Conservation (phyloP, 371 early-diverging fungal genomes). For the Mucor mucedo region DNA sequence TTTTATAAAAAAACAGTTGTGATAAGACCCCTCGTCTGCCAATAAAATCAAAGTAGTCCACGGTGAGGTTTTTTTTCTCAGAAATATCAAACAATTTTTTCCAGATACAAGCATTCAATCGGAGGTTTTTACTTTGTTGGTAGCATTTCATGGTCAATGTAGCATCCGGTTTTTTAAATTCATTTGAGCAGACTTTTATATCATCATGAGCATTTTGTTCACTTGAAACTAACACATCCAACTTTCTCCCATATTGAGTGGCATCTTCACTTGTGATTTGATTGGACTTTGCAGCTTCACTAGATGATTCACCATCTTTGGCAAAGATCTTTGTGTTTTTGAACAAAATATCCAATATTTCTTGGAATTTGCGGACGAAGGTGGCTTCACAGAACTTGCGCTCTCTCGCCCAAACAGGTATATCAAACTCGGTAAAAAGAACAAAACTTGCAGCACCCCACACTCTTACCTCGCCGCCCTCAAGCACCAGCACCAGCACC, state of each 20-base stretch:
- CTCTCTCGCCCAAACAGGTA: background rate
- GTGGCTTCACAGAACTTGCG: background rate
- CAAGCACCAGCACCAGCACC: too few relatives aligned
- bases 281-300: background rate
- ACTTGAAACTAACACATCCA: background rate
- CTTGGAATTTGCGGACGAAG: background rate
- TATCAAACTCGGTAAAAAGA: too few relatives aligned
- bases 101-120: too few relatives aligned
- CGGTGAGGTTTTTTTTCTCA: too few relatives aligned
- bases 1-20: background rate
- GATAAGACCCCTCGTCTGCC: background rate
- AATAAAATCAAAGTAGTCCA: background rate
- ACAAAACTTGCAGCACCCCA: too few relatives aligned
- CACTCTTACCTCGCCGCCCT: too few relatives aligned
- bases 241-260: background rate
- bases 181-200: too few relatives aligned
- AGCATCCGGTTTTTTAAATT: too few relatives aligned
- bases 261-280: background rate
- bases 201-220: too few relatives aligned
- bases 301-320: constrained; percentile 1
- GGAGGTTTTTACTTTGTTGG: too few relatives aligned
- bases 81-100: too few relatives aligned
- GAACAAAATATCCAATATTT: background rate
- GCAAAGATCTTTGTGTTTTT: background rate
- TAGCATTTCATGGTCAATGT: too few relatives aligned